A percentile compares a stretch with the other conserved stretches of the same genome.
Evolutionary conservation across 768 basidiomycete species (phyloP).

Genomic region (Exidia glandulosa): DNA sequence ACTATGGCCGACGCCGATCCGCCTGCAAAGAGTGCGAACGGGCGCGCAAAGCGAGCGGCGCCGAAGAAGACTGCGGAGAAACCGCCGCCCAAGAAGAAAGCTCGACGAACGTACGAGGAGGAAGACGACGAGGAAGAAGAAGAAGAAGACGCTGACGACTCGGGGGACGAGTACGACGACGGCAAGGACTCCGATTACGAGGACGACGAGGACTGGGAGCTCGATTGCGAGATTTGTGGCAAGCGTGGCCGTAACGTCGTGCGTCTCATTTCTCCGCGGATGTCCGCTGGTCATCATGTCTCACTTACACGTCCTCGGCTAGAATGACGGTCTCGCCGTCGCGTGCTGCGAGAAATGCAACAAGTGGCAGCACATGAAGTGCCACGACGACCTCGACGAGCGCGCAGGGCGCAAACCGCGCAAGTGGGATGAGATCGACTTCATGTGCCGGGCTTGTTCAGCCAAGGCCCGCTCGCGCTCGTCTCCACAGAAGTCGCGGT

Average conservation of each 20-base stretch:
- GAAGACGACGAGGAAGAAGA: neutral
- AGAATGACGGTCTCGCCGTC: conserved; percentile 76
- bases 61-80: neutral
- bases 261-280: conserved; percentile 15
- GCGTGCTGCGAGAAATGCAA: conserved; percentile 73
- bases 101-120: neutral
- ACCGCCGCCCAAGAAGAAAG: neutral
- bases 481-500: neutral
- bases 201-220: conserved; percentile 61
- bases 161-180: neutral
- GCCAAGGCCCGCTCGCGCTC: neutral
- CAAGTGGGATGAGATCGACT: conserved; percentile 82
- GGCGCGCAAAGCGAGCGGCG: neutral
- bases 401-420: conserved; percentile 52
- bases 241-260: conserved; percentile 65
- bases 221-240: conserved; percentile 81
- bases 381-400: conserved; percentile 66
- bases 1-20: neutral
- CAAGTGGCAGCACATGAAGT: conserved; percentile 84
- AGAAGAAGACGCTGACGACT: conserved; percentile 4
- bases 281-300: conserved; percentile 4
- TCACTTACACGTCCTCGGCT: conserved; percentile 3
- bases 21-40: neutral
- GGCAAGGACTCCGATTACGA: conserved; percentile 1
- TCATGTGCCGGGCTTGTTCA: conserved; percentile 54